Percentiles rank a stretch among this genome's conserved stretches.
Conservation (phyloP, 495 filamentous ascomycete species). For the Annulohypoxylon moriforme region DNA sequence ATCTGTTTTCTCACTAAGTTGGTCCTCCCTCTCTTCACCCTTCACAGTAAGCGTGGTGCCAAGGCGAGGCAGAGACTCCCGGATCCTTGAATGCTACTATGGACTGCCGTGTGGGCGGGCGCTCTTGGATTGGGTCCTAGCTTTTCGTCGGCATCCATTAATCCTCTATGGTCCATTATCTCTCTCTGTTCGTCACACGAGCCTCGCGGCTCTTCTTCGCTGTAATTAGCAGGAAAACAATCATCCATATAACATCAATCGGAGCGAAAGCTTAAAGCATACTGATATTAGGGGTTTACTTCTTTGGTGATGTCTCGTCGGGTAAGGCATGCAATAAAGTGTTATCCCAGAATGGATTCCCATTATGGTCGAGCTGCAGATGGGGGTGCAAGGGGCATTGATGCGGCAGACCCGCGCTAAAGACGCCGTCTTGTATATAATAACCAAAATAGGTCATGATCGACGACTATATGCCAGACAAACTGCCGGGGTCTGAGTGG, state of each 20-base stretch:
- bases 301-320: constrained; percentile 24
- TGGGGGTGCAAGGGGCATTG: constrained; percentile 36
- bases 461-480: constrained; percentile 36
- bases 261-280: constrained; percentile 4
- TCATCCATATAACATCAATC: constrained; percentile 22
- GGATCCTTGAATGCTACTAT: constrained; percentile 37
- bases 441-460: constrained; percentile 34
- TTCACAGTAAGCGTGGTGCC: constrained; percentile 47
- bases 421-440: constrained; percentile 41
- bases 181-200: constrained; percentile 11
- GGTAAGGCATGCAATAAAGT: constrained; percentile 28
- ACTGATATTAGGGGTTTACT: constrained; percentile 23
- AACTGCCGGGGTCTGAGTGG: constrained; percentile 35
- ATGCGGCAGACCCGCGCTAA: constrained; percentile 40
- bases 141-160: constrained; percentile 17
- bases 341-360: background rate
- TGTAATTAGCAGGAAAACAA: constrained; percentile 51
- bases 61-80: constrained; percentile 42
- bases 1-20: background rate
- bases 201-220: constrained; percentile 55
- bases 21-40: constrained; percentile 12
- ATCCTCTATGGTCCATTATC: constrained; percentile 2
- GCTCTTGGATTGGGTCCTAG: constrained; percentile 25
- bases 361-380: constrained; percentile 30
- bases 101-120: constrained; percentile 36